A percentile compares a stretch with the other conserved stretches of the same genome.
Evolutionary conservation across 129 eudicot genomes (phyloP).

Genomic region (Arctium lappa): DNA sequence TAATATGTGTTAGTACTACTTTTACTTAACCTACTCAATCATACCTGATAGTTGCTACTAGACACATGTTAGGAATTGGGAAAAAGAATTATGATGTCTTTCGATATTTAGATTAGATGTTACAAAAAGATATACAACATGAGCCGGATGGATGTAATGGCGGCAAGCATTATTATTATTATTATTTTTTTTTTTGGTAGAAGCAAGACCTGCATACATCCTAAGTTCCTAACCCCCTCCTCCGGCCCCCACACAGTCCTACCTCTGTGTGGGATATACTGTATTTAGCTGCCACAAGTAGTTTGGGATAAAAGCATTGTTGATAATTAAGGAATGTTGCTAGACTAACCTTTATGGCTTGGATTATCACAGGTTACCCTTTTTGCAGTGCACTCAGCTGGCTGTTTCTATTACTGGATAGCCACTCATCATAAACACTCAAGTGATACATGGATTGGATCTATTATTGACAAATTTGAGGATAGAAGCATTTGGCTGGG

Average conservation of each 20-base stretch:
- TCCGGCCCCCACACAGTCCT: too few relatives aligned
- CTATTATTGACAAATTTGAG: conserved; percentile 40
- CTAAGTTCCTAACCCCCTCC: too few relatives aligned
- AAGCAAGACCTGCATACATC: too few relatives aligned
- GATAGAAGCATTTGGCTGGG: conserved; percentile 71
- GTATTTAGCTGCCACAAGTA: too few relatives aligned
- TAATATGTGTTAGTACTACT: conserved; percentile 48
- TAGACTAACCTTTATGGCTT: background rate
- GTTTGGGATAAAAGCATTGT: too few relatives aligned
- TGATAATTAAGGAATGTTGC: background rate
- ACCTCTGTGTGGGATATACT: too few relatives aligned
- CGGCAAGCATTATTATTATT: too few relatives aligned
- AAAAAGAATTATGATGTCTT: background rate
- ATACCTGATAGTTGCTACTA: background rate
- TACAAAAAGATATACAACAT: too few relatives aligned
- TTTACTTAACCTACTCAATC: background rate
- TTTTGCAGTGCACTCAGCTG: conserved; percentile 74
- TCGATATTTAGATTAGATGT: too few relatives aligned
- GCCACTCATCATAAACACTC: conserved; percentile 49
- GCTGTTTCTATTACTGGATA: conserved; percentile 77
- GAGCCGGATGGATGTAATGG: too few relatives aligned
- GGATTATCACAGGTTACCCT: conserved; percentile 57
- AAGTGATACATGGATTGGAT: conserved; percentile 70
- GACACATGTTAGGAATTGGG: background rate
- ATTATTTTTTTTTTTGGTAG: background rate